Conservation (phyloP, 1,284 basidiomycete species). For the Lentinula novae-zelandiae region DNA sequence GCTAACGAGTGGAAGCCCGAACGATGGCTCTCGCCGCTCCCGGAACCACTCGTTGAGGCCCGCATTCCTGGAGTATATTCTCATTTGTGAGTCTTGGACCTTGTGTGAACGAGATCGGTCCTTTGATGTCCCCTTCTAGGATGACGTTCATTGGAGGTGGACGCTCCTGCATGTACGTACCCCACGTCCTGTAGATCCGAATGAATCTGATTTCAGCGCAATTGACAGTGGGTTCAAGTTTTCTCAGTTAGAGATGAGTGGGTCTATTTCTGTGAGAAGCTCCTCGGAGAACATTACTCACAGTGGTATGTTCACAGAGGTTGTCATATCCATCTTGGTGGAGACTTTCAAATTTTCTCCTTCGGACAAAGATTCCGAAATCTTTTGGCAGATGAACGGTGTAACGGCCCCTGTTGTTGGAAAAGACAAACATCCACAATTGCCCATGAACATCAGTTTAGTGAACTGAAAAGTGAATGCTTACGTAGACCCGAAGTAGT, state of each 20-base stretch:
- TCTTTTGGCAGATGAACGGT: slow-evolving; percentile 6
- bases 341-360: slow-evolving; percentile 7
- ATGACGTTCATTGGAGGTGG: slow-evolving; percentile 30
- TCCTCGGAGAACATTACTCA: background rate
- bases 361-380: background rate
- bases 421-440: background rate
- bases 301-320: background rate
- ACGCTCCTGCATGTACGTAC: slow-evolving; percentile 27
- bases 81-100: slow-evolving; percentile 11
- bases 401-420: slow-evolving; percentile 5
- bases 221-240: slow-evolving; percentile 27
- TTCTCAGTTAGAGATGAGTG: slow-evolving; percentile 31
- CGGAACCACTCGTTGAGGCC: slow-evolving; percentile 14
- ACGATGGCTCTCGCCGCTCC: slow-evolving; percentile 28
- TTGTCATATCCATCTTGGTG: slow-evolving; percentile 4
- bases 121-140: slow-evolving; percentile 12
- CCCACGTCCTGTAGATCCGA: background rate
- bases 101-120: background rate
- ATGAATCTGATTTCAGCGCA: background rate
- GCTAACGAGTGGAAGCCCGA: slow-evolving; percentile 33
- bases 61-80: slow-evolving; percentile 16
- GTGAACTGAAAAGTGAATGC: background rate
- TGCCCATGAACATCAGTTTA: slow-evolving; percentile 5
- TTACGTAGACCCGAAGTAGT: too few species aligned
- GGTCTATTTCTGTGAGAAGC: slow-evolving; percentile 4